Conservation (phyloP, 345 rosid genomes). For the Rhizophora mangle region DNA sequence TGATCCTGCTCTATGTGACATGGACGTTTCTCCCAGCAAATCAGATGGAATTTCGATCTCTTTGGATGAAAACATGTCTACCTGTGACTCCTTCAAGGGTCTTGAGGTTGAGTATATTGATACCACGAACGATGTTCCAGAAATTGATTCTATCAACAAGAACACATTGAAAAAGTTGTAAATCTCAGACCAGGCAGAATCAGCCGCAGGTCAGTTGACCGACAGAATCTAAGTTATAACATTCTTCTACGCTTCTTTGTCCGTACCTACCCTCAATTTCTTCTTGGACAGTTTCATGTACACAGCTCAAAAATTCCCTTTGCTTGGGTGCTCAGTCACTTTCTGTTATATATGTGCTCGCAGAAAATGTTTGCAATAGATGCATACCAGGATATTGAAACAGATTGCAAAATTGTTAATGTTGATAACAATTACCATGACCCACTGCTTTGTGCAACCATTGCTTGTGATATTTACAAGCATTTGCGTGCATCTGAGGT, state of each 20-base stretch:
- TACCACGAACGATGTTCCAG: constrained; percentile 38
- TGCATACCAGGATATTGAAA: constrained; percentile 47
- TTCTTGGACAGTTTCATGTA: background rate
- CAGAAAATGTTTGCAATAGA: constrained; percentile 61
- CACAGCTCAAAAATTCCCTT: background rate
- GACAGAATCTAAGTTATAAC: background rate
- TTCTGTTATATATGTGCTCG: constrained; percentile 15
- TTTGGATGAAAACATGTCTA: constrained; percentile 73
- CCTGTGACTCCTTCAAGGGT: constrained; percentile 78
- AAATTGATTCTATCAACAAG: constrained; percentile 60
- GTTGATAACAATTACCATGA: constrained; percentile 54
- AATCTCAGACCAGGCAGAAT: constrained; percentile 51
- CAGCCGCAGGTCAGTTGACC: constrained; percentile 35
- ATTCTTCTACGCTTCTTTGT: background rate
- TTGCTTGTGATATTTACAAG: constrained; percentile 53
- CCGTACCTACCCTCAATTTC: background rate
- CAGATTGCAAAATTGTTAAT: constrained; percentile 42
- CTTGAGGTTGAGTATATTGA: constrained; percentile 82
- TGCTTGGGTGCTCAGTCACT: background rate
- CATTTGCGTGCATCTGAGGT: constrained; percentile 78
- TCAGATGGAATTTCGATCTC: constrained; percentile 60
- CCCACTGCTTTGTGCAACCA: constrained; percentile 81
- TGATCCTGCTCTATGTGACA: constrained; percentile 26
- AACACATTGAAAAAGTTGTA: constrained; percentile 68
- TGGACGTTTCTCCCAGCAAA: constrained; percentile 54